phyloP scores from a whole-genome alignment of 257 asterid species.

The Solanum paucissectum region DNA sequence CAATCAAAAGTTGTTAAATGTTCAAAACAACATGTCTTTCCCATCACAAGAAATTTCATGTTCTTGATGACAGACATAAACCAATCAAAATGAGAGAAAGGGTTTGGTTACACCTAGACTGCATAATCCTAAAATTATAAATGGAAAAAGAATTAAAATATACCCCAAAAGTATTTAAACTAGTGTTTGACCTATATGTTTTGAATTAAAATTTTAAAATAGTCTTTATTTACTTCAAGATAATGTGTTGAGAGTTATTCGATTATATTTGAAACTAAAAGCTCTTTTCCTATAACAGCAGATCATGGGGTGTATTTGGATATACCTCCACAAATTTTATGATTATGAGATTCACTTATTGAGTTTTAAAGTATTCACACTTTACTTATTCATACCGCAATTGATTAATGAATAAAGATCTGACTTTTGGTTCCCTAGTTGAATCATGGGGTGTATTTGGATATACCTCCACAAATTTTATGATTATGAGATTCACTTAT shows the following conservation, averaged over 20 bases:
- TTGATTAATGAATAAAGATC: too few relatives aligned
- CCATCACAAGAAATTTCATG: background rate
- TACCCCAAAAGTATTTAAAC: background rate
- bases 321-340: too few relatives aligned
- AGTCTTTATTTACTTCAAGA: background rate
- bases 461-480: too few relatives aligned
- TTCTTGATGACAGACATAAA: background rate
- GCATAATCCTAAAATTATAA: background rate
- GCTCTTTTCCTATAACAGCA: too few relatives aligned
- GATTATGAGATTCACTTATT: too few relatives aligned
- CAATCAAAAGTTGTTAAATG: background rate
- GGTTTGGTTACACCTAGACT: background rate
- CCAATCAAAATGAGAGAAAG: background rate
- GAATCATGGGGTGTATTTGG: background rate
- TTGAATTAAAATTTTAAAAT: background rate
- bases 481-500: too few relatives aligned
- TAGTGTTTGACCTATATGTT: too few relatives aligned
- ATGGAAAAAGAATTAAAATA: background rate
- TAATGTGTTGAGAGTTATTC: background rate
- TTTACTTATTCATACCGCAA: too few relatives aligned
- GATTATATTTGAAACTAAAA: background rate
- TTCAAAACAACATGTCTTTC: background rate
- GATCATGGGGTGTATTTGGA: too few relatives aligned
- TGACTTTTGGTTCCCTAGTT: background rate
- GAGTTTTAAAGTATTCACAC: too few relatives aligned